Conservation (phyloP, 805 yeast species). For the Hanseniaspora hatyaiensis region DNA sequence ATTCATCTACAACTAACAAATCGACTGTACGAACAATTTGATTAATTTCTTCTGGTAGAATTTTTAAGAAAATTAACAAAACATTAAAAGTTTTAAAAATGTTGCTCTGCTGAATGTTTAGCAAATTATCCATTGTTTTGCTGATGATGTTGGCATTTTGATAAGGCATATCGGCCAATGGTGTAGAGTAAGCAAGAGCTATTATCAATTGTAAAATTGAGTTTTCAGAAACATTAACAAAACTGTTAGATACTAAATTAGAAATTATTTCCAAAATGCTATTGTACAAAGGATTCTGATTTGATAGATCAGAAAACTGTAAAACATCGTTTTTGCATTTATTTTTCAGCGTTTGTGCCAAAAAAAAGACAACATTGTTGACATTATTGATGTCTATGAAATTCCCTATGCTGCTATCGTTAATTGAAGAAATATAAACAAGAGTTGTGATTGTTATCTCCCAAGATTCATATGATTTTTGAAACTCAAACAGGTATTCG, state of each 20-base stretch:
- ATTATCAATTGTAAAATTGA: conserved; percentile 76
- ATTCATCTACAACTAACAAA: conserved; percentile 65
- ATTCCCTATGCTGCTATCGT: conserved; percentile 23
- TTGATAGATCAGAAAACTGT: conserved; percentile 49
- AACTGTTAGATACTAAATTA: conserved; percentile 25
- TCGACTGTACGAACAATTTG: conserved; percentile 57
- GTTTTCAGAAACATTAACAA: conserved; percentile 32
- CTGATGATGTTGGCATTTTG: conserved; percentile 60
- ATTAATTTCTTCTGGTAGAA: conserved; percentile 77
- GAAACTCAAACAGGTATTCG: conserved; percentile 62
- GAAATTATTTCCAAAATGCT: conserved; percentile 50
- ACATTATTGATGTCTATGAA: too few species aligned
- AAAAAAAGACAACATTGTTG: conserved; percentile 53
- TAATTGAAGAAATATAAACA: conserved; percentile 31
- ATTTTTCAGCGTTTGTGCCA: conserved; percentile 82
- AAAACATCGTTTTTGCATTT: conserved; percentile 71
- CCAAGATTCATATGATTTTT: conserved; percentile 80
- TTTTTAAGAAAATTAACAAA: conserved; percentile 67
- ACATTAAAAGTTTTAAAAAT: conserved; percentile 29
- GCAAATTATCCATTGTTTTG: conserved; percentile 47
- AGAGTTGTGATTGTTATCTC: conserved; percentile 38
- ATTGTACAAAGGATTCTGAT: conserved; percentile 47
- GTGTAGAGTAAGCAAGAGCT: conserved; percentile 64
- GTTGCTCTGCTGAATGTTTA: background rate
- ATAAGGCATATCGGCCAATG: conserved; percentile 41